These are phyloP conservation scores for Tuber microsphaerosporum DNA, from an alignment of 495 filamentous ascomycete species.

Conservation along the genomic window DNA sequence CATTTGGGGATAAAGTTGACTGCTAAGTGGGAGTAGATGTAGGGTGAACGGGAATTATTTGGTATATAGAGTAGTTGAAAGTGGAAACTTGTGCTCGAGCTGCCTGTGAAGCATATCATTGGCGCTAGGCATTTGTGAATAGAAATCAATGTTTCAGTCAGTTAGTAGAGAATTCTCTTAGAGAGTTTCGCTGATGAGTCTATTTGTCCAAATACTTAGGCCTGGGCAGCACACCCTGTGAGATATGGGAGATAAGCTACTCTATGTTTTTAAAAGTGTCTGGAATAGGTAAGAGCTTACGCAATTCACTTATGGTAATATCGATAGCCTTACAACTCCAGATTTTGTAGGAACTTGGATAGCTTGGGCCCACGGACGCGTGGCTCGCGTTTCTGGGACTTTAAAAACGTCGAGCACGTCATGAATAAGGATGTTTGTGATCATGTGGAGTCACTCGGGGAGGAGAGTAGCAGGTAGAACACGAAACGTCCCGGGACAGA, in stretches of 20 bases:
- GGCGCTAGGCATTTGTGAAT: neutral
- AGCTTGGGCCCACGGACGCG: neutral
- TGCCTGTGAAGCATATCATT: neutral
- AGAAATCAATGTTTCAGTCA: neutral
- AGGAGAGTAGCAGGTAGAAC: neutral
- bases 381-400: neutral
- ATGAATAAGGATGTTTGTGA: neutral
- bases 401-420: neutral
- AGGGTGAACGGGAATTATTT: neutral
- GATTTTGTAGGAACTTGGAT: neutral
- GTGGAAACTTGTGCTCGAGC: neutral
- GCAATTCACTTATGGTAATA: neutral
- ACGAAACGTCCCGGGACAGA: neutral
- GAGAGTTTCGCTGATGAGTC: neutral
- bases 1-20: neutral
- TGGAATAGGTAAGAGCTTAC: neutral
- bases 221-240: neutral
- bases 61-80: neutral
- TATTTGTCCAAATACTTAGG: neutral
- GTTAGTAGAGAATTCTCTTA: neutral
- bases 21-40: neutral
- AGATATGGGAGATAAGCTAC: neutral
- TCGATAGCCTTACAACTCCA: neutral
- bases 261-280: neutral
- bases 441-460: neutral